Base-by-base conservation (phyloP, 768 basidiomycete genomes). In the Ephemerocybe angulata region DNA sequence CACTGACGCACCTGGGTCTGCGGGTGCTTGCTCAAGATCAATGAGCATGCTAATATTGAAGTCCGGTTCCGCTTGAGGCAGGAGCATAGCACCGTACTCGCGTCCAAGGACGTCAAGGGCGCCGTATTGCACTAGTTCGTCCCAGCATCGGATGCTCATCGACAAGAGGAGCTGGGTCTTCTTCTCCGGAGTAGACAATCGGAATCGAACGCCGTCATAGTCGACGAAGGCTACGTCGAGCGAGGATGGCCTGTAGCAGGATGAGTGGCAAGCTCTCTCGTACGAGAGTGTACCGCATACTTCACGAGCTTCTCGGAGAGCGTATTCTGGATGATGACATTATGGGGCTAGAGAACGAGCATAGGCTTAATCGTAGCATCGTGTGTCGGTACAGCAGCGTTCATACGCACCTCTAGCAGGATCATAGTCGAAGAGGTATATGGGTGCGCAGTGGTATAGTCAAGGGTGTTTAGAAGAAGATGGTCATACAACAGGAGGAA, bases 81-180 rank as follows among this genome's bases (percentile, higher is more conserved):
- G 73, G 47, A 98, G 69, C 61, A 88, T 74, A 3, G 80, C 64
- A 4, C 90, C 92, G 67, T 98, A 98, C 71, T 96, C 93, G 42
- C 89, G 79, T 64, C 78, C 72, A 53, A 99, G 72, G 31, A 96
- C 72, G 49, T 91, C 84, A 29, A 85, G 63, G 1, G 91, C 97
- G 42, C 96, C 97, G 64, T 91, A 96, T 50, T 80, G 76, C 11
- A 86, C 86, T 42, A 99, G 84, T 67, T 98, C 93, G 57, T 88
- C 83, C 96, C 96, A 99, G 75, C 96, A 99, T 47, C 91, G 87
- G 55, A 98, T 94, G 70, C 87, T 87, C 93, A 99, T 98, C 28
- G 96, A 98, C 21, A 99, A 81, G 35, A 90, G 75, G 21, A 98
- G 76, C 3, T 78, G 66, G 0, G 88, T 87, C 77, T 96, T 92